Evolutionary conservation across 306 rosid genomes (phyloP).

Genomic region (Gastrolobium villosum): DNA sequence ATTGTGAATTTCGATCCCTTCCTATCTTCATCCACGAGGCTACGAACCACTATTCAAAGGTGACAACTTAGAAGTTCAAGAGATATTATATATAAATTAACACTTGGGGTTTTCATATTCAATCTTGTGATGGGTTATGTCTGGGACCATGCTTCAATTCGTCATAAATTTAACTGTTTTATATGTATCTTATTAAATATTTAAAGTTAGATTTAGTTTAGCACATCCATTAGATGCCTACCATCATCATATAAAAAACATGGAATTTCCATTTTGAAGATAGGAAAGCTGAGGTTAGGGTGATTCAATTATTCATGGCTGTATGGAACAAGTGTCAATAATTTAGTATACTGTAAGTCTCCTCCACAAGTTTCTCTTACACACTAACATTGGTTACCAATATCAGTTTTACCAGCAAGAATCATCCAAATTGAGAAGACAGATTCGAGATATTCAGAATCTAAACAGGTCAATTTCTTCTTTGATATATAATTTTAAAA

Average conservation of each 20-base stretch:
- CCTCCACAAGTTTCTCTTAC: neutral
- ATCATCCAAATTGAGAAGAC: constrained; percentile 84
- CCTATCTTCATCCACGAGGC: too few relatives aligned
- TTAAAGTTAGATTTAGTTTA: neutral
- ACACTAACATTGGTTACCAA: constrained; percentile 12
- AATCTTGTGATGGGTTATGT: neutral
- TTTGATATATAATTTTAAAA: neutral
- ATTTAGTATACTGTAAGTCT: neutral
- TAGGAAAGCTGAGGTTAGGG: neutral
- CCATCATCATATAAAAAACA: neutral
- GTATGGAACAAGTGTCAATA: neutral
- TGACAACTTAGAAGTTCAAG: too few relatives aligned
- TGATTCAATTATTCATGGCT: neutral
- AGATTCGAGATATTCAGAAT: constrained; percentile 87
- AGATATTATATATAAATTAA: too few relatives aligned
- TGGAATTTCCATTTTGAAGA: neutral
- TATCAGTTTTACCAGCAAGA: constrained; percentile 95
- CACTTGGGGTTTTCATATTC: too few relatives aligned
- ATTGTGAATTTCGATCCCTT: too few relatives aligned
- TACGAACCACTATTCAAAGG: too few relatives aligned
- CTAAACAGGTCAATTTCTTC: constrained; percentile 66
- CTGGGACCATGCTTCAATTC: neutral
- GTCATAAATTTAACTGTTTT: neutral
- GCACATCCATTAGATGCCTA: neutral
- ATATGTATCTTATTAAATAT: too few relatives aligned